Conservation (phyloP, 2,329 filamentous ascomycete genomes). For the Elsinoe fawcettii region DNA sequence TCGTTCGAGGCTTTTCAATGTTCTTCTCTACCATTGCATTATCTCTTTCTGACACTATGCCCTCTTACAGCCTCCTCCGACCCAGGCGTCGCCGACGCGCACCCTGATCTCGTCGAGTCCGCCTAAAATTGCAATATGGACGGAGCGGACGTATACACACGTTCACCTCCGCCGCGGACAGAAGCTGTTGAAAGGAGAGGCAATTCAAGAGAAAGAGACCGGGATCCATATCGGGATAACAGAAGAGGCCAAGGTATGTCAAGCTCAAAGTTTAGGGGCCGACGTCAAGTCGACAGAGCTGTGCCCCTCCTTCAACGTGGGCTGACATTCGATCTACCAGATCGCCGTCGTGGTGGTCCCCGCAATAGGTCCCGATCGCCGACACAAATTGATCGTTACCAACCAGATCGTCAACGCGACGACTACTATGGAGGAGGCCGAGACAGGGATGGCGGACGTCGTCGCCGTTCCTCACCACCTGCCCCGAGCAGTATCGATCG, state of each 20-base stretch:
- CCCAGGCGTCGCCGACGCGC: slow-evolving; percentile 15
- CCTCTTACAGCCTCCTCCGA: slow-evolving; percentile 14
- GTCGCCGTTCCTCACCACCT: slow-evolving; percentile 52
- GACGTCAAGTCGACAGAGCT: background rate
- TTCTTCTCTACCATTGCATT: background rate
- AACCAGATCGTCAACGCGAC: slow-evolving; percentile 61
- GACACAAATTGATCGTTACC: slow-evolving; percentile 64
- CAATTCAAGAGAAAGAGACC: slow-evolving; percentile 17
- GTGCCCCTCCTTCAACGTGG: background rate
- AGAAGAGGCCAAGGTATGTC: slow-evolving; percentile 26
- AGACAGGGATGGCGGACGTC: slow-evolving; percentile 57
- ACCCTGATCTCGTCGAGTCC: slow-evolving; percentile 8
- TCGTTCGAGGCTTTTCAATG: slow-evolving; percentile 2
- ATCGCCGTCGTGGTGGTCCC: slow-evolving; percentile 29
- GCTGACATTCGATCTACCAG: slow-evolving; percentile 19
- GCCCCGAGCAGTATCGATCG: slow-evolving; percentile 63
- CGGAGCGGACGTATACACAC: slow-evolving; percentile 18
- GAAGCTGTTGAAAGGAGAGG: background rate
- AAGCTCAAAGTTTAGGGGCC: background rate
- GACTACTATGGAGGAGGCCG: slow-evolving; percentile 55
- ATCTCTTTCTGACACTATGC: slow-evolving; percentile 18
- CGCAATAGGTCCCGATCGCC: slow-evolving; percentile 71
- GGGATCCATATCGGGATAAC: slow-evolving; percentile 25
- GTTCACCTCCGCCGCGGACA: slow-evolving; percentile 17
- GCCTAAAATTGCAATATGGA: slow-evolving; percentile 15